Evolutionary conservation across 345 rosid genomes (phyloP), one percentile per base, ranked within the genome.

Genomic region (Sisymbrium irio): DNA sequence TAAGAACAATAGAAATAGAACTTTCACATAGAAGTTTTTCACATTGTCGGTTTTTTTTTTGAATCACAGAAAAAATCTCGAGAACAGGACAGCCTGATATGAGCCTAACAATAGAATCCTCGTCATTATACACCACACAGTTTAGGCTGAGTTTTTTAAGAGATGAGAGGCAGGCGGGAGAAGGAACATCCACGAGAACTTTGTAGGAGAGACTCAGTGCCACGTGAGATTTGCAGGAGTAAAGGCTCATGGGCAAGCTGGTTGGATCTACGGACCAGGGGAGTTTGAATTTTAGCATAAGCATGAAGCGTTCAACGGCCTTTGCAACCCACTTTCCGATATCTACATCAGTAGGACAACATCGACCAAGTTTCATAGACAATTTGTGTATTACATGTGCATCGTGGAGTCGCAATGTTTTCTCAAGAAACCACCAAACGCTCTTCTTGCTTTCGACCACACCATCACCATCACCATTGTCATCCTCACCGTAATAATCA

Each of bases 41-140:
- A 69, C 73, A 46, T 69, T 69, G 56, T 69, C 74, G 45, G 45
- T 57, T 11, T 1, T 46, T 36, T 0, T 35, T 22, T 2, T 66
- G 65, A 6, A 1, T 0, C 36, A 69, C 74, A 1, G 0, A 0
- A 47, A 70, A 25, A 2, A 6, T 0, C 1, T 35, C 2, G 6
- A 70, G 66, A 70, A 70, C 13, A 1, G 74, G 66, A 27, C 74
- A 70, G 49, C 47, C 46, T 0, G 66, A 70, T 59, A 70, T 46
- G 9, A 70, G 13, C 2, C 39, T 25, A 70, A 7, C 37, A 0
- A 45, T 65, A 57, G 74, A 69, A 45, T 2, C 65, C n/a, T 69
- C 74, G 45, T 69, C 57, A 44, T 69, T 33, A 57, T 69, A 57
- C 19, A 57, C 56, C 32, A 57, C 65, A 69, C 0, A 9, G 22